Conservation (phyloP, 2,329 filamentous ascomycete species). For the Trichoderma cornu-damae region DNA sequence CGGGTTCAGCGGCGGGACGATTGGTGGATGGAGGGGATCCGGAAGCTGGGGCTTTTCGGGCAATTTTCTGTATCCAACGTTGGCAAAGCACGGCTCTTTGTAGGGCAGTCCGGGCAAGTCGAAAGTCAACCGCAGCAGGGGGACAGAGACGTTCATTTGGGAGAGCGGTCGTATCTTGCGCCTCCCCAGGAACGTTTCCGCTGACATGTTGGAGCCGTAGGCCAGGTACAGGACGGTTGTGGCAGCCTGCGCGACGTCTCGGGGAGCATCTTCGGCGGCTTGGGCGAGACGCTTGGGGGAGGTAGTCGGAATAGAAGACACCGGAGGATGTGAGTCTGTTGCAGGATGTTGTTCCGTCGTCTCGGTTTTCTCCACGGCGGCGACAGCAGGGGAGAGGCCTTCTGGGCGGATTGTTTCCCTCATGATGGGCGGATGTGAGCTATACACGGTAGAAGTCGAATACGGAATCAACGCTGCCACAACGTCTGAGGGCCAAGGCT, state of each 20-base stretch:
- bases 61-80: constrained; percentile 59
- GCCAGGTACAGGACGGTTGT: constrained; percentile 71
- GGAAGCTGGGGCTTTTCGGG: constrained; percentile 37
- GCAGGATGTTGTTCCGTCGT: constrained; percentile 22
- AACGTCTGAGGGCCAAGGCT: neutral
- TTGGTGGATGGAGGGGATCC: constrained; percentile 30
- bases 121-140: constrained; percentile 72
- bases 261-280: constrained; percentile 26
- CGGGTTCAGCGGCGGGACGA: constrained; percentile 27
- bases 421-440: neutral
- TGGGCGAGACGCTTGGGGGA: constrained; percentile 28
- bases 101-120: constrained; percentile 84
- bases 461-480: neutral
- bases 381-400: constrained; percentile 15
- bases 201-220: constrained; percentile 85
- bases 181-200: constrained; percentile 70
- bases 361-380: constrained; percentile 27
- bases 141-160: constrained; percentile 75
- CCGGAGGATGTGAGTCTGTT: constrained; percentile 27
- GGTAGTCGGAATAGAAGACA: constrained; percentile 32
- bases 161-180: constrained; percentile 79
- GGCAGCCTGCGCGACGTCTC: constrained; percentile 24
- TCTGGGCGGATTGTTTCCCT: neutral
- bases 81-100: constrained; percentile 86
- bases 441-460: too few species aligned